Percentiles rank a stretch among this genome's conserved stretches.
phyloP scores from a whole-genome alignment of 371 early-diverging fungal genomes.

The Lichtheimia ramosa region DNA sequence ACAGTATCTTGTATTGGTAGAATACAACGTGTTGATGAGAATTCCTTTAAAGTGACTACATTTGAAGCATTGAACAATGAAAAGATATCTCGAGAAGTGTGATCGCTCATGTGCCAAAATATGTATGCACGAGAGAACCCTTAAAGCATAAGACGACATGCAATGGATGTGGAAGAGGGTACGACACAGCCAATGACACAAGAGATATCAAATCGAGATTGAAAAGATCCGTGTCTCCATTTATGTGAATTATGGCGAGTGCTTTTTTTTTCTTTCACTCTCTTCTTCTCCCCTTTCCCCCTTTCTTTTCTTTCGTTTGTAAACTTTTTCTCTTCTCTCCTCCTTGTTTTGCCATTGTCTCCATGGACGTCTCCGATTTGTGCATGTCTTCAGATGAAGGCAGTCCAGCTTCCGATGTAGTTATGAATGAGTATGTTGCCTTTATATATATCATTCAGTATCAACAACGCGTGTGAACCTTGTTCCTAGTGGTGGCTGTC shows the following conservation, averaged over 20 bases:
- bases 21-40: too few relatives aligned
- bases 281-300: too few relatives aligned
- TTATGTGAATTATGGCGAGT: not conserved
- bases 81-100: too few relatives aligned
- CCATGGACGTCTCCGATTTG: conserved; percentile 6
- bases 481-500: not conserved
- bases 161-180: not conserved
- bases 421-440: not conserved
- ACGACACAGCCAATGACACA: conserved; percentile 5
- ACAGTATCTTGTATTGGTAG: too few relatives aligned
- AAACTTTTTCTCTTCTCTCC: not conserved
- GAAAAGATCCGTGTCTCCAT: not conserved
- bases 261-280: not conserved
- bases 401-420: not conserved
- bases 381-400: conserved; percentile 3
- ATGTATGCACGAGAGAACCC: too few relatives aligned
- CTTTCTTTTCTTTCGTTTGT: too few relatives aligned
- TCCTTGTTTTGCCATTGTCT: conserved; percentile 1
- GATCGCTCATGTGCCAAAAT: too few relatives aligned
- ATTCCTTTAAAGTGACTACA: too few relatives aligned
- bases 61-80: too few relatives aligned
- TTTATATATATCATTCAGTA: not conserved
- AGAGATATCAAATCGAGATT: not conserved
- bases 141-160: too few relatives aligned
- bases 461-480: not conserved